Conservation (phyloP, 148 eudicot species). For the Diospyros kaki region DNA sequence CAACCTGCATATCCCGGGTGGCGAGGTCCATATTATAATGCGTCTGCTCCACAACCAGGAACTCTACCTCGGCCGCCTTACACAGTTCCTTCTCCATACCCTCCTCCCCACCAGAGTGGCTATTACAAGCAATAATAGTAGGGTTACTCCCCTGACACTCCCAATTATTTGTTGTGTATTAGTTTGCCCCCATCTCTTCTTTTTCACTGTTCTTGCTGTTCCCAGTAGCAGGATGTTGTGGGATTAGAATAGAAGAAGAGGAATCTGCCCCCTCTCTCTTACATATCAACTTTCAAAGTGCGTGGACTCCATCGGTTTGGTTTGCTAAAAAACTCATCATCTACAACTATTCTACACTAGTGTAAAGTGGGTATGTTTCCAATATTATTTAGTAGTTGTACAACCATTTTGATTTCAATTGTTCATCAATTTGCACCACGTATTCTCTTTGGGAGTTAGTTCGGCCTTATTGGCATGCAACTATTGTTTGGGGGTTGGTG, state of each 20-base stretch:
- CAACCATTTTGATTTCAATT: not conserved
- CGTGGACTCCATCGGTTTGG: not conserved
- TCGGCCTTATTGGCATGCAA: too few species aligned
- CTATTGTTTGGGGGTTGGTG: too few species aligned
- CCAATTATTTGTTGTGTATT: not conserved
- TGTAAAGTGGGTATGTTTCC: not conserved
- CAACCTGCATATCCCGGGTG: constrained; percentile 96
- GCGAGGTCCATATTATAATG: constrained; percentile 81
- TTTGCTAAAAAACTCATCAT: not conserved
- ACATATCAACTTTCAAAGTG: not conserved
- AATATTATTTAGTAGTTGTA: not conserved
- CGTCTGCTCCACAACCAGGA: constrained; percentile 64
- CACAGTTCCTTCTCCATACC: constrained; percentile 55
- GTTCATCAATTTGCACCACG: not conserved
- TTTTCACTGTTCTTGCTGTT: too few species aligned
- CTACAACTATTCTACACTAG: not conserved
- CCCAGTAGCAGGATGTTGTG: too few species aligned
- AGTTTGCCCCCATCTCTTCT: not conserved
- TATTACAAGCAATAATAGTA: constrained; percentile 63
- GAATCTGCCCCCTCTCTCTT: too few species aligned
- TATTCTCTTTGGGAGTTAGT: too few species aligned
- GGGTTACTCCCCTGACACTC: not conserved
- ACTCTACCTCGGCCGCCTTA: constrained; percentile 85
- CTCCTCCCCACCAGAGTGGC: constrained; percentile 78
- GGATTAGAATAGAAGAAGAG: too few species aligned